Evolutionary conservation across 2,329 filamentous ascomycete genomes (phyloP).

Genomic region (Blastomyces parvus): DNA sequence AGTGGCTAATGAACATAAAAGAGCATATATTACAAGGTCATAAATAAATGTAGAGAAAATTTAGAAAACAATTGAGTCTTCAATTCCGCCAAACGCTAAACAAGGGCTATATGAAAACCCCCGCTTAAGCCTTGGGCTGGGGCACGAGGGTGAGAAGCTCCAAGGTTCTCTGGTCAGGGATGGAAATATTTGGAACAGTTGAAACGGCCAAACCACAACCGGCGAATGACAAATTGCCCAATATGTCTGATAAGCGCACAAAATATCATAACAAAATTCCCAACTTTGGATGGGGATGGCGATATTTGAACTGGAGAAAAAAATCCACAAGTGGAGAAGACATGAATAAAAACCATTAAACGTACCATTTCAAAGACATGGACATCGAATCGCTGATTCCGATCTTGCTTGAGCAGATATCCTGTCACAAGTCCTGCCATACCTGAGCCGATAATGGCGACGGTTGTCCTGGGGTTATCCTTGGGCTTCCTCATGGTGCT

Average conservation of each 20-base stretch:
- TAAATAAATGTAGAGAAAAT: not conserved
- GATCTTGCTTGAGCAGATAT: conserved; percentile 37
- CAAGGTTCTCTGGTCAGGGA: too few species aligned
- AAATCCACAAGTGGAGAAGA: not conserved
- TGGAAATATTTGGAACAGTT: not conserved
- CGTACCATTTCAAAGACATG: conserved; percentile 40
- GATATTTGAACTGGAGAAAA: not conserved
- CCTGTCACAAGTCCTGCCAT: conserved; percentile 43
- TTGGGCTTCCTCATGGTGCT: conserved; percentile 1
- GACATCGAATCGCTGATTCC: conserved; percentile 33
- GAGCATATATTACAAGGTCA: not conserved
- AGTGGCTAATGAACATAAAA: not conserved
- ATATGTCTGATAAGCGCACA: not conserved
- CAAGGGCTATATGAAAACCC: too few species aligned
- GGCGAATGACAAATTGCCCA: not conserved
- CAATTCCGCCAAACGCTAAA: too few species aligned
- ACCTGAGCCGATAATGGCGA: conserved; percentile 42
- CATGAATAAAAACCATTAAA: not conserved
- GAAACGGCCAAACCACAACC: not conserved
- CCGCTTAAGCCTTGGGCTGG: too few species aligned
- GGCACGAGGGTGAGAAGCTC: too few species aligned
- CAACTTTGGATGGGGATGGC: not conserved
- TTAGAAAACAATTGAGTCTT: not conserved
- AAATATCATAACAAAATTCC: not conserved
- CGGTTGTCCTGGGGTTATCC: conserved; percentile 18